Conservation (phyloP, 1,139 yeast genomes). For the Protomyces pachydermus region DNA sequence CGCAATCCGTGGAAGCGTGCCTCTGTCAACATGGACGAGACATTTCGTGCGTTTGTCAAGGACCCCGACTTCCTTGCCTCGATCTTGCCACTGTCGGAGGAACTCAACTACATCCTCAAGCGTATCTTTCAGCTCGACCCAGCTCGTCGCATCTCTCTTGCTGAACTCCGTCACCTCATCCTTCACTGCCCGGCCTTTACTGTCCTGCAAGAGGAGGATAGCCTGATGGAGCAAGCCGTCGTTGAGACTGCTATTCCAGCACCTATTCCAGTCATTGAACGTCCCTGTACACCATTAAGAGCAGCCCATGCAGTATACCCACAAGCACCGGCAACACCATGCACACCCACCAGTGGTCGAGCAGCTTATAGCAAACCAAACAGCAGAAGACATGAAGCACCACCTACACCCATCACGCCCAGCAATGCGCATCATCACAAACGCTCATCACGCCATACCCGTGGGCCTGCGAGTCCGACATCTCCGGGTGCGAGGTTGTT, state of each 20-base stretch:
- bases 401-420: background rate
- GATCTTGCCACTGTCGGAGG: conserved; percentile 63
- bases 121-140: conserved; percentile 61
- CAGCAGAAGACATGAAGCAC: background rate
- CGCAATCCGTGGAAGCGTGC: conserved; percentile 93
- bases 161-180: conserved; percentile 41
- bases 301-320: background rate
- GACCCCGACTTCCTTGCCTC: conserved; percentile 53
- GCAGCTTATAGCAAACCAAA: background rate
- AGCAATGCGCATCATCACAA: background rate
- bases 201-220: conserved; percentile 15
- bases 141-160: conserved; percentile 53
- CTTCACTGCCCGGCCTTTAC: conserved; percentile 34
- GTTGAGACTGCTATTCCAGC: background rate
- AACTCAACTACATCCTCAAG: conserved; percentile 53
- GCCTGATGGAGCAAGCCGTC: conserved; percentile 7
- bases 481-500: background rate
- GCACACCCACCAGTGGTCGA: conserved; percentile 15
- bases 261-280: background rate
- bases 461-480: background rate
- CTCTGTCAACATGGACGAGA: conserved; percentile 52
- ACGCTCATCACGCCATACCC: background rate
- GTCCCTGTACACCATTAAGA: background rate
- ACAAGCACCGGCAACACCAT: conserved; percentile 19
- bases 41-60: conserved; percentile 50